Evolutionary conservation across 495 filamentous ascomycete genomes (phyloP).

Genomic region (Neurospora tetrasperma): DNA sequence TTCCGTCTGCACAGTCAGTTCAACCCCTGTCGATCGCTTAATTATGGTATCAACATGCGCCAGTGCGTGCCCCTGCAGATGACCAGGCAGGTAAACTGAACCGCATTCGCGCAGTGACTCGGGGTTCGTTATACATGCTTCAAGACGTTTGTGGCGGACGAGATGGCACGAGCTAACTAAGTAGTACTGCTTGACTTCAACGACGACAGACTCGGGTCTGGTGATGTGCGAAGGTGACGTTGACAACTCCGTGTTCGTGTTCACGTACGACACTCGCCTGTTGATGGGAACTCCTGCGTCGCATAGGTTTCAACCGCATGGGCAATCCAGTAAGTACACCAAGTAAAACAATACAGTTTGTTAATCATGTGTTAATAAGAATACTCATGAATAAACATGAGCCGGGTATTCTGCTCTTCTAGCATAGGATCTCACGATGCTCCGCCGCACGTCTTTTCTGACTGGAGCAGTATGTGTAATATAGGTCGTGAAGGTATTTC

Average conservation of each 20-base stretch:
- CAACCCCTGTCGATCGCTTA: not conserved
- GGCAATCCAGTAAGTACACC: not conserved
- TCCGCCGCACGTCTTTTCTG: not conserved
- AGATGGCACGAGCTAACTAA: not conserved
- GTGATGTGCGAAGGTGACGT: not conserved
- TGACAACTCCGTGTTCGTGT: not conserved
- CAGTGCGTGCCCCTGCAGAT: not conserved
- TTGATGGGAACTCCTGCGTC: not conserved
- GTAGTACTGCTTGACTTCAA: not conserved
- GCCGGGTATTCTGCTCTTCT: not conserved
- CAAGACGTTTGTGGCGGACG: not conserved
- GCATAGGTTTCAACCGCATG: not conserved
- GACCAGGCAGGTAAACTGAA: not conserved
- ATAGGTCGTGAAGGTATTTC: not conserved
- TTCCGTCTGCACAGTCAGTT: not conserved
- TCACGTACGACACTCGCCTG: not conserved
- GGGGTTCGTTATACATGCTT: not conserved
- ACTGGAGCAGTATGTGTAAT: not conserved
- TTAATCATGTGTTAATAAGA: not conserved
- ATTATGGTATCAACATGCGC: not conserved
- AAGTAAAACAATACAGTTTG: not conserved
- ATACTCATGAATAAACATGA: not conserved
- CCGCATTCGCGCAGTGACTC: not conserved
- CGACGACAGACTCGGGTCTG: not conserved
- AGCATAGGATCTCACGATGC: not conserved